Evolutionary conservation across 305 asterid genomes (phyloP).

Genomic region (Striga hermonthica): DNA sequence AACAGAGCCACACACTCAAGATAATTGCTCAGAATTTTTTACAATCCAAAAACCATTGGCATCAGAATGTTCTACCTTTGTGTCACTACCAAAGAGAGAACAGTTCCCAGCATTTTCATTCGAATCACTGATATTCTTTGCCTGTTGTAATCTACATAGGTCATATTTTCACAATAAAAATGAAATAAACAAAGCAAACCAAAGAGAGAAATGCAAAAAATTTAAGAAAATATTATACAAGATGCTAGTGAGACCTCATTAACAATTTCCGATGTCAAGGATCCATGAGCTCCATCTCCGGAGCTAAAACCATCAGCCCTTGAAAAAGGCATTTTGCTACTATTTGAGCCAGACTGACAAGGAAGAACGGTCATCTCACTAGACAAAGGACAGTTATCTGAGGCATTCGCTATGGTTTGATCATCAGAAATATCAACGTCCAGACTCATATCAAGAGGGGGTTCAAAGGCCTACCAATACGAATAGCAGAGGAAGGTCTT

Average conservation of each 20-base stretch:
- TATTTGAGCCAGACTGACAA: constrained; percentile 38
- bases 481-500: constrained; percentile 23
- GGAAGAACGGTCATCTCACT: constrained; percentile 36
- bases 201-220: constrained; percentile 30
- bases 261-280: constrained; percentile 37
- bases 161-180: constrained; percentile 68
- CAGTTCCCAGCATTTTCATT: constrained; percentile 36
- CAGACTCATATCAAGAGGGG: constrained; percentile 83
- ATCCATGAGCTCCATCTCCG: constrained; percentile 32
- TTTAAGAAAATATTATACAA: constrained; percentile 25
- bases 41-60: constrained; percentile 32
- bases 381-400: constrained; percentile 37
- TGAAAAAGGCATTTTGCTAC: constrained; percentile 34
- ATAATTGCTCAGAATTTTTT: constrained; percentile 25
- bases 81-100: constrained; percentile 35
- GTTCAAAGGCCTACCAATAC: constrained; percentile 81
- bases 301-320: constrained; percentile 36
- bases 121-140: constrained; percentile 43
- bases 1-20: constrained; percentile 42
- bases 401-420: constrained; percentile 39
- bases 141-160: constrained; percentile 91
- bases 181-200: constrained; percentile 43
- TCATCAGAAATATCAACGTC: constrained; percentile 47
- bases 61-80: constrained; percentile 36
- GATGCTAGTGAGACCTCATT: constrained; percentile 40